Evolutionary conservation across 306 rosid genomes (phyloP), one percentile per base, ranked within the genome.

Genomic region (Malus asiatica): DNA sequence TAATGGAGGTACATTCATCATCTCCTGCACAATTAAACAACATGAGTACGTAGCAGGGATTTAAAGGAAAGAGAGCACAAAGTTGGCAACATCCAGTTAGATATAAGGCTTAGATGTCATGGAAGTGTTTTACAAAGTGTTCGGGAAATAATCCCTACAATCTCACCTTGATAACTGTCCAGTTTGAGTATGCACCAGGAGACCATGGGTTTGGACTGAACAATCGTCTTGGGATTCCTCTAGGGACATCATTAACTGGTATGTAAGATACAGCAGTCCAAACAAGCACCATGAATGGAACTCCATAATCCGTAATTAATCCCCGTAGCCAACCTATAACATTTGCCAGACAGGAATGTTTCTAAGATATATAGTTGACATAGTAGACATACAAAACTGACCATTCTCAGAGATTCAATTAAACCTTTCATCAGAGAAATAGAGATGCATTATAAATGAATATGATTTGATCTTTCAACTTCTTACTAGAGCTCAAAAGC

Each of bases 151-250:
- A 33, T 30, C 63, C 77, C 81, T 40, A 77, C 70, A 81, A 79
- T 73, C 22, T 68, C 77, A 89, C 98, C 93, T 87, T 88, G 73
- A 93, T 82, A 82, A 91, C 97, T 15, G 98, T 91, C 98, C 98
- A 91, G 74, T 89, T 93, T 69, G 98, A 84, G 88, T 91, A 91
- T 73, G 98, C 98, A 61, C 97, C 97, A 70, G 82, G 86, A 61
- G 98, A 91, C 98, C 98, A 91, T 77, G 98, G 98, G 73, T 93
- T 91, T 67, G 98, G 98, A 85, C 98, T 93, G 79, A 86, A 88
- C 88, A 93, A 97, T 52, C 98, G 86, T 76, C 98, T 87, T 4
- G 98, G 98, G 84, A 93, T 76, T 83, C 98, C 98, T 73, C 62
- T 88, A 32, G 98, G 98, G 70, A 91, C 97, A 25, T 88, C 71